Base-by-base conservation (phyloP, 2,329 filamentous ascomycete species). In the Tolypocladium amazonense region DNA sequence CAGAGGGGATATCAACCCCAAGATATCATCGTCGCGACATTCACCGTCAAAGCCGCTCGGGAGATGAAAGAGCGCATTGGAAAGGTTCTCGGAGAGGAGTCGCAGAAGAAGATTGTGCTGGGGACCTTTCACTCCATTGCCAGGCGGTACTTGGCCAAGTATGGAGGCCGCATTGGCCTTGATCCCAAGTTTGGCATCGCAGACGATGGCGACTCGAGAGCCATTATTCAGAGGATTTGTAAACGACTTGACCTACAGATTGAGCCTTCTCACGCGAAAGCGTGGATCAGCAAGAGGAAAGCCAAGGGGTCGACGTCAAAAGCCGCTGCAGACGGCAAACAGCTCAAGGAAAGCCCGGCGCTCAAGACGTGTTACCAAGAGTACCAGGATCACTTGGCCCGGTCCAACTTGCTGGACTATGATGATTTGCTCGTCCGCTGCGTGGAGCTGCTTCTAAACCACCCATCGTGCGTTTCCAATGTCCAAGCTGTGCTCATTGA, bases 101-200 rank as follows among this genome's bases (percentile, higher is more conserved):
- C 87, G 20, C 89, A 92, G 69, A 86, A 82, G 59, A 89, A 86
- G 67, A 79, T 99, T 64, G 83, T 97, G 38, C 78, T 99, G 4
- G 93, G 93, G 23, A 99, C 94, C 0, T 97, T 99, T 66, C 93
- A 99, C 75, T 96, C 92, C 56, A 92, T 99, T 65, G 87, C 92
- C 58, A 83, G 91, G 53, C 85, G 91, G 61, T 97, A 96, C 69
- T 78, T 99, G 20, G 83, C 87, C 47, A 82, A 83, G 33, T 97
- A 97, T 71, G 93, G 94, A 45, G 84, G 90, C 67, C 79, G 88
- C 62, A 94, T 97, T 68, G 91, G 89, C 15, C 77, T 99, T 55
- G 80, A 85, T 62, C 87, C 88, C 66, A 90, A 90, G 59, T 99
- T 97, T 75, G 89, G 88, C 30, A 96, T 99, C 69, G 92, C 92